Evolutionary conservation across 768 basidiomycete genomes (phyloP), one percentile per base, ranked within the genome.

Genomic region (Suillus americanus): DNA sequence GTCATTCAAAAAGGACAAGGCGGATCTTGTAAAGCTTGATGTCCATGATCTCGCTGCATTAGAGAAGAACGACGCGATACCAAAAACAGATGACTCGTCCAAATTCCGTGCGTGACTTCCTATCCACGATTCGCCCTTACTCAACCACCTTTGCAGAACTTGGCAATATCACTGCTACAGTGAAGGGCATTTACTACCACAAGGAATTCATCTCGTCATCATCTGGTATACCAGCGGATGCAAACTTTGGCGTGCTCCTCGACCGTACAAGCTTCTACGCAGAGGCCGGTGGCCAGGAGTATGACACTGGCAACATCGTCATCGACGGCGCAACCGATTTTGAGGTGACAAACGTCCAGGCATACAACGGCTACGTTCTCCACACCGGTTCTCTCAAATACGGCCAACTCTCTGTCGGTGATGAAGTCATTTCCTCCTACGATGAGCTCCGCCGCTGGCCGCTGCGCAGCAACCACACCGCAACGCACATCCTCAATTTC

Each of bases 361-460:
- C 88, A 5, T 99, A 89, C 79, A 98, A 89, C 71, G 97, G 97
- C 65, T 99, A 99, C 74, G 94, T 99, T 13, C 80, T 99, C 48
- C 97, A 99, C 74, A 90, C 93, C 16, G 97, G 97, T 3, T 83
- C 82, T 64, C 81, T 99, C 68, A 94, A 95, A 74, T 97, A 98
- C 73, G 97, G 97, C 8, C 79, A 85, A 66, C 80, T 99, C 45
- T 81, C 82, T 25, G 82, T 96, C 18, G 92, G 89, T 35, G 89
- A 94, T 69, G 83, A 89, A 68, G 92, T 99, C 33, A 85, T 95
- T 33, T 88, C 92, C 5, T 91, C 92, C 1, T 99, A 98, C 72
- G 95, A 99, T 69, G 96, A 99, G 82, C 92, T 94, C 62, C 93
- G 97, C 43, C 87, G 97, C 59, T 95, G 94, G 92, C 96, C 97